Percentiles rank a stretch among this genome's conserved stretches.
These are phyloP conservation scores for Platismatia glauca DNA, from an alignment of 495 filamentous ascomycete genomes.

Conservation along the genomic window DNA sequence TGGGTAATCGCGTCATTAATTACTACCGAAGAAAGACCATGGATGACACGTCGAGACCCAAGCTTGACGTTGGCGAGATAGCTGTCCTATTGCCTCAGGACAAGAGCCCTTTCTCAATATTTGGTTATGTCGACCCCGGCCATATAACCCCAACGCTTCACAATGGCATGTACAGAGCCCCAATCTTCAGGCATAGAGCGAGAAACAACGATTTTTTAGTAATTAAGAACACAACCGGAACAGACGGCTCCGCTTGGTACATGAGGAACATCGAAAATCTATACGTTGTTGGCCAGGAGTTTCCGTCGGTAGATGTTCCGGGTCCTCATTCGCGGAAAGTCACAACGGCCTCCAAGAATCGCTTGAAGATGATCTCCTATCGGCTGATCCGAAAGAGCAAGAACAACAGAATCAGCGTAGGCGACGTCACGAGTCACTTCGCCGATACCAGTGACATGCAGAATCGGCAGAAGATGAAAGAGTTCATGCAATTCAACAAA, in stretches of 20 bases:
- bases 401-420: constrained; percentile 58
- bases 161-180: constrained; percentile 91
- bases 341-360: constrained; percentile 87
- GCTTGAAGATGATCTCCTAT: constrained; percentile 90
- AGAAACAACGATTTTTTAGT: constrained; percentile 83
- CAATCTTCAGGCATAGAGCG: constrained; percentile 77
- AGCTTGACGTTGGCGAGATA: constrained; percentile 75
- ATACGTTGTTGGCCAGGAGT: constrained; percentile 80
- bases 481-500: constrained; percentile 85
- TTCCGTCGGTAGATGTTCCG: constrained; percentile 85
- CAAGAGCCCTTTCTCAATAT: constrained; percentile 88
- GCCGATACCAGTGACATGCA: constrained; percentile 86
- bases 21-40: constrained; percentile 85
- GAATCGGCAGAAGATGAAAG: constrained; percentile 91
- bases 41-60: constrained; percentile 66
- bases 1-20: constrained; percentile 91
- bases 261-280: constrained; percentile 83
- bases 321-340: constrained; percentile 88
- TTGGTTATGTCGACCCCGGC: constrained; percentile 84
- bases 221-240: constrained; percentile 64
- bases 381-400: constrained; percentile 69
- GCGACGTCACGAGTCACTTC: constrained; percentile 79
- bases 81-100: constrained; percentile 82
- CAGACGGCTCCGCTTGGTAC: constrained; percentile 64
- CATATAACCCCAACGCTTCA: constrained; percentile 82